Conservation (phyloP, 2,329 filamentous ascomycete genomes). For the Zymoseptoria ardabiliae region DNA sequence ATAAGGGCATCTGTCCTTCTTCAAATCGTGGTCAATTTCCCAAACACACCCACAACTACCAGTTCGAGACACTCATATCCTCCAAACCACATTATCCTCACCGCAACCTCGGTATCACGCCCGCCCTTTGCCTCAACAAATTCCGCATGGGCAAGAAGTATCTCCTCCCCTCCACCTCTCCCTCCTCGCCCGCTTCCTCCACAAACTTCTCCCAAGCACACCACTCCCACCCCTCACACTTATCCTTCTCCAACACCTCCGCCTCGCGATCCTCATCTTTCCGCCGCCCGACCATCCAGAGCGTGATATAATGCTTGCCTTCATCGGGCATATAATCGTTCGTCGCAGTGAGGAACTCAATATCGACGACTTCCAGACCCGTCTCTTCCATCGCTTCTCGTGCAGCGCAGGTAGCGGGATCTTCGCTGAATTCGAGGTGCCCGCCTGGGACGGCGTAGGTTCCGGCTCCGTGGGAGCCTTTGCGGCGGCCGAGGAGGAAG, state of each 20-base stretch:
- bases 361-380: constrained; percentile 47
- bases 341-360: constrained; percentile 53
- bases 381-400: constrained; percentile 68
- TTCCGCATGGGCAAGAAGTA: constrained; percentile 45
- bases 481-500: constrained; percentile 43
- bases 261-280: constrained; percentile 44
- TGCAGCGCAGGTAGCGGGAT: constrained; percentile 53
- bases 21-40: no score
- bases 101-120: constrained; percentile 2
- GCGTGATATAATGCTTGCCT: constrained; percentile 66
- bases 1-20: no score
- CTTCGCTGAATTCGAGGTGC: constrained; percentile 65
- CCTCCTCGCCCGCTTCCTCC: constrained; percentile 15
- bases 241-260: constrained; percentile 42
- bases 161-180: constrained; percentile 23
- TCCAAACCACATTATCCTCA: not conserved
- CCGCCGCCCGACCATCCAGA: constrained; percentile 56
- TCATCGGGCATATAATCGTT: constrained; percentile 57
- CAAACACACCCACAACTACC: no score
- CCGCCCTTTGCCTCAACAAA: constrained; percentile 37
- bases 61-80: no score
- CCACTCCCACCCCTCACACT: constrained; percentile 52
- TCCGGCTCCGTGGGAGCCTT: constrained; percentile 40
- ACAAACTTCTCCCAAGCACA: constrained; percentile 42
- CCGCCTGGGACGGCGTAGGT: constrained; percentile 56